phyloP scores from a whole-genome alignment of 2,329 filamentous ascomycete genomes.

The Hypoxylon sp. region DNA sequence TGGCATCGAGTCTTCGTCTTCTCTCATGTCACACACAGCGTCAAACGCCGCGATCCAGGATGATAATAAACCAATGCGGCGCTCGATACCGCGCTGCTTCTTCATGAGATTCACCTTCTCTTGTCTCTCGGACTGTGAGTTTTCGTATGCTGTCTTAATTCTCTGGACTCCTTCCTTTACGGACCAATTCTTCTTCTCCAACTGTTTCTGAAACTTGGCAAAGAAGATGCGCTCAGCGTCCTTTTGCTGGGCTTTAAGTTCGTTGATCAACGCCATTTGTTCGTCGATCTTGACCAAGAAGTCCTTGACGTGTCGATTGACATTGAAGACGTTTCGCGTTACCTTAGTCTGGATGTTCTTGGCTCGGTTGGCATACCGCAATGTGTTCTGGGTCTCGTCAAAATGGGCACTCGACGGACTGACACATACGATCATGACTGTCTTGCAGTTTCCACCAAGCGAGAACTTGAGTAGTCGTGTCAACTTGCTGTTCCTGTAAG shows the following conservation, averaged over 20 bases:
- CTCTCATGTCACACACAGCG: slow-evolving; percentile 79
- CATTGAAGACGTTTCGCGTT: slow-evolving; percentile 98
- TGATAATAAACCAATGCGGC: slow-evolving; percentile 87
- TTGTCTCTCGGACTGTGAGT: slow-evolving; percentile 81
- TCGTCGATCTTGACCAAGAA: slow-evolving; percentile 99
- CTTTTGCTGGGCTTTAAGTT: slow-evolving; percentile 92
- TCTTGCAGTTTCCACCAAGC: slow-evolving; percentile 97
- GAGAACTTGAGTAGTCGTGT: slow-evolving; percentile 97
- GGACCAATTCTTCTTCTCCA: slow-evolving; percentile 83
- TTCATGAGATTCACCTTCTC: slow-evolving; percentile 86
- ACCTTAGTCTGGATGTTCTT: slow-evolving; percentile 99
- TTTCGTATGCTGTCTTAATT: slow-evolving; percentile 86
- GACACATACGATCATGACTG: slow-evolving; percentile 99
- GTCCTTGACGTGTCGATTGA: slow-evolving; percentile 98
- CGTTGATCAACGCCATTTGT: slow-evolving; percentile 96
- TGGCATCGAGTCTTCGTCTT: slow-evolving; percentile 77
- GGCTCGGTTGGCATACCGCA: slow-evolving; percentile 96
- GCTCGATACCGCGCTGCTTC: slow-evolving; percentile 84
- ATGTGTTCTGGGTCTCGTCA: slow-evolving; percentile 97
- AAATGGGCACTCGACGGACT: slow-evolving; percentile 97
- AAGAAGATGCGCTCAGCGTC: slow-evolving; percentile 87
- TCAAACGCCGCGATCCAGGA: slow-evolving; percentile 96
- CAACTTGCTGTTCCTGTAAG: slow-evolving; percentile 97
- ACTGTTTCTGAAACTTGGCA: slow-evolving; percentile 90
- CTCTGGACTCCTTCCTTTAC: slow-evolving; percentile 84